These are phyloP conservation scores for Pseudogymnoascus destructans DNA, from an alignment of 2,329 filamentous ascomycete genomes.

Conservation along the genomic window DNA sequence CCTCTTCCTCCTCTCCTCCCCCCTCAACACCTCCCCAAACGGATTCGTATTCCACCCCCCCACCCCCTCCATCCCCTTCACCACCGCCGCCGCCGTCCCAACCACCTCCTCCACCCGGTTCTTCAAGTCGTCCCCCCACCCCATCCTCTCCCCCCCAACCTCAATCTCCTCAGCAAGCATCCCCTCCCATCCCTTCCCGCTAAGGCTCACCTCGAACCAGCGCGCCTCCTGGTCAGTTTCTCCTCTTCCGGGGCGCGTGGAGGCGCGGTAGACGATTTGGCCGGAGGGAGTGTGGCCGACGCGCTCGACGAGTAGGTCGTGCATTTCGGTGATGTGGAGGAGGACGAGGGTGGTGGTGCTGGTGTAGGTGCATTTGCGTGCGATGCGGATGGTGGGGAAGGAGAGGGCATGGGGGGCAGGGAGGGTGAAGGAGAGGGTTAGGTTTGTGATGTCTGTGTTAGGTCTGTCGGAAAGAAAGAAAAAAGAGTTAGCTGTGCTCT, in stretches of 20 bases:
- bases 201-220: conserved; percentile 19
- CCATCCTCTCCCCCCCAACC: conserved; percentile 17
- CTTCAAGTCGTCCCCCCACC: conserved; percentile 13
- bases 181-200: conserved; percentile 12
- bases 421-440: neutral
- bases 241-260: neutral
- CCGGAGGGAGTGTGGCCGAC: neutral
- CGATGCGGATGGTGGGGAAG: conserved; percentile 6
- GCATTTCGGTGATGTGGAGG: conserved; percentile 3
- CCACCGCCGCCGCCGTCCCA: conserved; percentile 14
- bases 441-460: neutral
- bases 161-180: conserved; percentile 14
- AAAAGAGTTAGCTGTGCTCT: conserved; percentile 8
- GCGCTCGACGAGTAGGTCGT: neutral
- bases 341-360: neutral
- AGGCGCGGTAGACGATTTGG: neutral
- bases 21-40: neutral
- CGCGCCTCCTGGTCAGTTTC: neutral
- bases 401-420: neutral
- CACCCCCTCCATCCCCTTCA: conserved; percentile 20
- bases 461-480: conserved; percentile 9
- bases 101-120: conserved; percentile 11
- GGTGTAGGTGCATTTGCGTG: neutral
- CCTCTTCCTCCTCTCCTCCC: neutral
- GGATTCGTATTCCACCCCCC: conserved; percentile 19